A percentile compares a stretch with the other conserved stretches of the same genome.
These are phyloP conservation scores for Arachis monticola DNA, from an alignment of 331 rosid genomes.

Conservation along the genomic window DNA sequence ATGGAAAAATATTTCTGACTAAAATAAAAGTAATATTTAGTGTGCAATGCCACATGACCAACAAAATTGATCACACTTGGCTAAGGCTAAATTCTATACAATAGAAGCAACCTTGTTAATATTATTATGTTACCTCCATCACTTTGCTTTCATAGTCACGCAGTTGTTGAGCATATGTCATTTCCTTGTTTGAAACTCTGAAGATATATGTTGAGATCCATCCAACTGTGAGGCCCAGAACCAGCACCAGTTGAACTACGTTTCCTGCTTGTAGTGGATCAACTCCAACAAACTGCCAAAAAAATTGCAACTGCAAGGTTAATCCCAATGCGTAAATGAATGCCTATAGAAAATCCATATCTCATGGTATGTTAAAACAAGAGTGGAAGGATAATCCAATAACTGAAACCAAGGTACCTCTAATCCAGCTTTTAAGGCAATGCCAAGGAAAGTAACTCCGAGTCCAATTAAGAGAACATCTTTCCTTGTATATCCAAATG, in stretches of 20 bases:
- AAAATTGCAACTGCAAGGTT: conserved; percentile 23
- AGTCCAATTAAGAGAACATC: conserved; percentile 91
- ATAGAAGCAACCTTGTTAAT: conserved; percentile 16
- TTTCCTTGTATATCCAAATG: conserved; percentile 92
- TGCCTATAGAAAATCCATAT: conserved; percentile 4
- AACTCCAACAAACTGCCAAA: conserved; percentile 75
- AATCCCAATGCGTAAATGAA: conserved; percentile 3
- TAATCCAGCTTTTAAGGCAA: conserved; percentile 84
- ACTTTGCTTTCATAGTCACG: conserved; percentile 93
- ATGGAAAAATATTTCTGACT: not conserved
- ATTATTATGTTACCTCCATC: conserved; percentile 72
- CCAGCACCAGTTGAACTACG: conserved; percentile 92
- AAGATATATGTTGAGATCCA: conserved; percentile 95
- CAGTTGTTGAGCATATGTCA: conserved; percentile 95
- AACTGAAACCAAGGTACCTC: conserved; percentile 60
- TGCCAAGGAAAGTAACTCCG: conserved; percentile 77
- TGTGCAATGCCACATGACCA: too few species aligned
- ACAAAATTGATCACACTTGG: too few species aligned
- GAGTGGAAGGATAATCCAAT: conserved; percentile 6
- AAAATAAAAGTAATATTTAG: not conserved
- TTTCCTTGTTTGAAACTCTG: conserved; percentile 97
- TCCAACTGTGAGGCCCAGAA: conserved; percentile 89
- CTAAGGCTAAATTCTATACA: not conserved
- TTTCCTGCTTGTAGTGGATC: conserved; percentile 97
- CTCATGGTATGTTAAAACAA: not conserved